These are phyloP conservation scores for Fusarium nanum DNA, from an alignment of 2,329 filamentous ascomycete genomes.

Conservation along the genomic window DNA sequence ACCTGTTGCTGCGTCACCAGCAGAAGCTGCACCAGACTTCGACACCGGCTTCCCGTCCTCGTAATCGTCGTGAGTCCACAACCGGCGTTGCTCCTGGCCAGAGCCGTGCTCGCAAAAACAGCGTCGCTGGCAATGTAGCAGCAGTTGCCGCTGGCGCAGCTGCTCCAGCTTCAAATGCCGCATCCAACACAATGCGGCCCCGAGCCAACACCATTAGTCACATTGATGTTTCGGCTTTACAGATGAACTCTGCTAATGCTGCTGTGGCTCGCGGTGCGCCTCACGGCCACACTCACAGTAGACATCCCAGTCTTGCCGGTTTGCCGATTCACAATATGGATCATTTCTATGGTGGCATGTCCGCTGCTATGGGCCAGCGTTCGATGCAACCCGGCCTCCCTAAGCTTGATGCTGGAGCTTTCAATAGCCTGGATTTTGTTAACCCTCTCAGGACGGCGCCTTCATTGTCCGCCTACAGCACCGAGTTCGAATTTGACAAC, in stretches of 20 bases:
- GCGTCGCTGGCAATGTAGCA: slow-evolving; percentile 72
- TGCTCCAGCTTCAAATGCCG: slow-evolving; percentile 57
- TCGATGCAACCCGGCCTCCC: slow-evolving; percentile 76
- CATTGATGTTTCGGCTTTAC: slow-evolving; percentile 81
- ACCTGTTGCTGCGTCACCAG: slow-evolving; percentile 92
- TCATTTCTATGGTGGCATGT: slow-evolving; percentile 79
- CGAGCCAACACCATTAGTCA: slow-evolving; percentile 97
- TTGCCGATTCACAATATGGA: slow-evolving; percentile 69
- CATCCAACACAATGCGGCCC: slow-evolving; percentile 77
- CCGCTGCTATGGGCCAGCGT: slow-evolving; percentile 73
- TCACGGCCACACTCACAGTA: slow-evolving; percentile 70
- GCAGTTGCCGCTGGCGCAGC: slow-evolving; percentile 56
- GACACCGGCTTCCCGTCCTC: slow-evolving; percentile 85
- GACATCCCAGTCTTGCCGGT: slow-evolving; percentile 79
- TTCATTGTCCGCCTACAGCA: slow-evolving; percentile 68
- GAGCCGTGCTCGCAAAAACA: slow-evolving; percentile 90
- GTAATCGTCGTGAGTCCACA: slow-evolving; percentile 90
- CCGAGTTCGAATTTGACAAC: slow-evolving; percentile 62
- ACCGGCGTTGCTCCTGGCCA: slow-evolving; percentile 74
- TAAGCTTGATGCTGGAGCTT: slow-evolving; percentile 83
- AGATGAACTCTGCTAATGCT: slow-evolving; percentile 71
- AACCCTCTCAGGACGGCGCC: slow-evolving; percentile 84
- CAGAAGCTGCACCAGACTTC: slow-evolving; percentile 97
- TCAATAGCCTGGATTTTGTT: slow-evolving; percentile 72
- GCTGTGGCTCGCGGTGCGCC: slow-evolving; percentile 62